Evolutionary conservation across 2,329 filamentous ascomycete genomes (phyloP).

Genomic region (Exophiala alcalophila): DNA sequence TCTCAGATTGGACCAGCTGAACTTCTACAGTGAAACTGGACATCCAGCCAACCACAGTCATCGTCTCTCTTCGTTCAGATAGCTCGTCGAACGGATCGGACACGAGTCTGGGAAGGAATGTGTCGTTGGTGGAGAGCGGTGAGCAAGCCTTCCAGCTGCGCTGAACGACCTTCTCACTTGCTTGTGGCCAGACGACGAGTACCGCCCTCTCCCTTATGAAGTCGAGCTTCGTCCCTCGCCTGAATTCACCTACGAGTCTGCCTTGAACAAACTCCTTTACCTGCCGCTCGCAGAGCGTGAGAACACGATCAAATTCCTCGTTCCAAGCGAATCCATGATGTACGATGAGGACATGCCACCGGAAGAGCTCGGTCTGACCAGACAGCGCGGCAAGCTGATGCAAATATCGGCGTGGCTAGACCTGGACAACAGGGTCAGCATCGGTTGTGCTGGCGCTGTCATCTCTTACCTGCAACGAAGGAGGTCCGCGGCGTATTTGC

Average conservation of each 20-base stretch:
- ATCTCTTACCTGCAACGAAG: constrained; percentile 73
- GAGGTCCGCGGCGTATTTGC: constrained; percentile 60
- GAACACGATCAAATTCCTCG: constrained; percentile 56
- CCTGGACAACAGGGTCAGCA: constrained; percentile 68
- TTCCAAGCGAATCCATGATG: constrained; percentile 56
- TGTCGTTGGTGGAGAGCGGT: constrained; percentile 35
- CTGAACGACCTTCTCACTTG: constrained; percentile 1
- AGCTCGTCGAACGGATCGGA: constrained; percentile 33
- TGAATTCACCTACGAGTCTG: constrained; percentile 69
- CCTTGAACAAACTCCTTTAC: constrained; percentile 62
- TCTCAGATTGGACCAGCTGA: constrained; percentile 17
- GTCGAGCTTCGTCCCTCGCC: constrained; percentile 66
- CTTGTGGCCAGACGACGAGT: constrained; percentile 11
- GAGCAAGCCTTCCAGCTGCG: constrained; percentile 11
- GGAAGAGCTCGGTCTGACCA: constrained; percentile 47
- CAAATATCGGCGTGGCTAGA: constrained; percentile 69
- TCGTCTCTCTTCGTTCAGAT: constrained; percentile 57
- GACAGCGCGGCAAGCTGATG: constrained; percentile 62
- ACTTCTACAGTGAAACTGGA: constrained; percentile 56
- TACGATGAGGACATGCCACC: constrained; percentile 39
- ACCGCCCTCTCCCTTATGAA: constrained; percentile 52
- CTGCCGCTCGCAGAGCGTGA: constrained; percentile 49
- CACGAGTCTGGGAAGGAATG: constrained; percentile 39
- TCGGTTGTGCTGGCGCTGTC: constrained; percentile 85
- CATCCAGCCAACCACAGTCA: constrained; percentile 59